These are phyloP conservation scores for Brassica napus DNA, from an alignment of 345 rosid species.

Conservation along the genomic window DNA sequence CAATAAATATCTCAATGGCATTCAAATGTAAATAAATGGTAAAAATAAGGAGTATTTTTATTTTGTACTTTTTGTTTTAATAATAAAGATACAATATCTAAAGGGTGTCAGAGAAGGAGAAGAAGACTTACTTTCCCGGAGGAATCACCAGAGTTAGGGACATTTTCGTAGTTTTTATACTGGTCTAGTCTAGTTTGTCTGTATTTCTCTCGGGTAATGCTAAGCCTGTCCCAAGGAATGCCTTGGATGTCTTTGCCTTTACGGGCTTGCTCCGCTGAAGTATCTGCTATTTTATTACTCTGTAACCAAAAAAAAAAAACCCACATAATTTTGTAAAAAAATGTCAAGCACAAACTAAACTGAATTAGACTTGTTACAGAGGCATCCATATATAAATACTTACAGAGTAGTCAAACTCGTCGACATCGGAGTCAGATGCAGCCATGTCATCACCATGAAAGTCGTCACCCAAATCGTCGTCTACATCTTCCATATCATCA, in stretches of 20 bases:
- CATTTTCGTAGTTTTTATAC: constrained; percentile 46
- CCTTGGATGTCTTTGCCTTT: not conserved
- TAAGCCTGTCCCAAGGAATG: not conserved
- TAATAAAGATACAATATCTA: not conserved
- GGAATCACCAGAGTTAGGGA: constrained; percentile 62
- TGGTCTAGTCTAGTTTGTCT: not conserved
- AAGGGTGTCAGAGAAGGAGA: not conserved
- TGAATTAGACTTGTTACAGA: not conserved
- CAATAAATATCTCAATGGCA: too few relatives aligned
- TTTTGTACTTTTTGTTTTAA: too few relatives aligned
- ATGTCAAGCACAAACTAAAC: not conserved
- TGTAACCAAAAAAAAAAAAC: not conserved
- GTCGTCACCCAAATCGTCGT: constrained; percentile 48
- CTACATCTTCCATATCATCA: constrained; percentile 37
- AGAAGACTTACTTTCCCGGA: constrained; percentile 54
- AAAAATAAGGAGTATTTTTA: too few relatives aligned
- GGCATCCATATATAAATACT: constrained; percentile 5
- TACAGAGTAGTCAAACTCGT: constrained; percentile 61
- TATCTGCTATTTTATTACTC: not conserved
- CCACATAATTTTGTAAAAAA: not conserved
- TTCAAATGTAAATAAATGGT: too few relatives aligned
- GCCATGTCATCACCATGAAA: constrained; percentile 49
- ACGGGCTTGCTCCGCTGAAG: not conserved
- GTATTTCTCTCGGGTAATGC: not conserved
- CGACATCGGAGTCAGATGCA: constrained; percentile 68